Base-by-base conservation (phyloP, 1,284 basidiomycete genomes). In the Exsudoporus floridanus region DNA sequence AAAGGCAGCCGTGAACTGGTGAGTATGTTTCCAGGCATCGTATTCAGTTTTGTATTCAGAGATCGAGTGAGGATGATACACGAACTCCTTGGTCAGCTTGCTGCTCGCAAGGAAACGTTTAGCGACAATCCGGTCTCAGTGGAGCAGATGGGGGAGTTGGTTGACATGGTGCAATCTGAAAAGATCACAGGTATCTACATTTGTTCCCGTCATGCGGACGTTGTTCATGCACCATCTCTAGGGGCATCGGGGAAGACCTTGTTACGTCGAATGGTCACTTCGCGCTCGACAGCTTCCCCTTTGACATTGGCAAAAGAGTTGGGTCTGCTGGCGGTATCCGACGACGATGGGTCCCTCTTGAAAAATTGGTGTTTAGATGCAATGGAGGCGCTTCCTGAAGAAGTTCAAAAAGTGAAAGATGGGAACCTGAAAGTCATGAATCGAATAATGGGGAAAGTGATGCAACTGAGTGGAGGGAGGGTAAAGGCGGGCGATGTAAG, bases 1-100 rank as follows among this genome's bases (percentile, higher is more conserved):
- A 1, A 88, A 87, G 62, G 74, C 80, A 5, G 90, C 86, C 7
- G 80, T 88, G 27, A 98, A 98, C 67, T 98, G 94, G 95, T 94
- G 52, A 46, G 78, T 67, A 27, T 5, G 7, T 0, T 19, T 39
- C 27, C 19, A 18, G 5, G 10, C 10, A 12, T n/a, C 14, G 10
- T 33, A 19, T 42, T 16, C 27, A 34, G 18, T 23, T 31, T 30
- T 37, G 34, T 48, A 27, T 50, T 48, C n/a, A 50, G 40, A 64
- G 7, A 31, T 23, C 5, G 25, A 37, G 13, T 33, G 54, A 95
- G 93, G 92, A 82, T 95, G 70, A 86, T 84, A 7, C 91, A 97
- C 60, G 92, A 94, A 56, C 75, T 95, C 0, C 73, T 94, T 7
- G 92, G 92, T 0, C 84, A 90, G 59, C 75, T 96, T 7, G 73